Evolutionary conservation across 1,284 basidiomycete species (phyloP).

Genomic region (Ganoderma multipileum): DNA sequence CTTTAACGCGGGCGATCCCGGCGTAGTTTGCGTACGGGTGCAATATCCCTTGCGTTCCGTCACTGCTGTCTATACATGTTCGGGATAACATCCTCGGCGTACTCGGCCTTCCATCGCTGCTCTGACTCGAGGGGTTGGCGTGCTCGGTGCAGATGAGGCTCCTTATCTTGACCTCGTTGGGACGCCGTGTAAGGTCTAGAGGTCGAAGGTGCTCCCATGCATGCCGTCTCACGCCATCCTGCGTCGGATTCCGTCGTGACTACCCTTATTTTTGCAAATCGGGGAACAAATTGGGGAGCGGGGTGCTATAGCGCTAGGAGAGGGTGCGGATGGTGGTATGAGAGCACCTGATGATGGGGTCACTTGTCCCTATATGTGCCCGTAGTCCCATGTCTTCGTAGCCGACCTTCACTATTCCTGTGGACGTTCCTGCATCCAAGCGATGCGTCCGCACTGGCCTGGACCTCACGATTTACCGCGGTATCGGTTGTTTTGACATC

Average conservation of each 20-base stretch:
- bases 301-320: not conserved
- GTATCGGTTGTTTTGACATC: not conserved
- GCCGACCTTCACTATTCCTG: not conserved
- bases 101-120: not conserved
- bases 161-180: not conserved
- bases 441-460: not conserved
- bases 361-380: not conserved
- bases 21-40: too few relatives aligned
- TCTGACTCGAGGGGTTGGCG: not conserved
- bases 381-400: not conserved
- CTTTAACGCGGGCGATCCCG: not conserved
- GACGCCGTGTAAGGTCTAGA: too few relatives aligned
- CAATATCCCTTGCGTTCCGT: not conserved
- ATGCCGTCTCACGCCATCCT: not conserved
- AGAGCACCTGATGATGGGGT: not conserved
- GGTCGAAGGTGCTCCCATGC: not conserved
- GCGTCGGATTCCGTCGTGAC: not conserved
- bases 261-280: not conserved
- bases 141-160: not conserved
- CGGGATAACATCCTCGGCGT: not conserved
- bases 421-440: not conserved
- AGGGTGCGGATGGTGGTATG: too few relatives aligned
- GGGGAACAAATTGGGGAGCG: not conserved
- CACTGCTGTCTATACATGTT: not conserved
- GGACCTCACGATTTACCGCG: not conserved